A percentile compares a stretch with the other conserved stretches of the same genome.
Evolutionary conservation across 2,329 filamentous ascomycete genomes (phyloP).

Genomic region (Colletotrichum falcatum): DNA sequence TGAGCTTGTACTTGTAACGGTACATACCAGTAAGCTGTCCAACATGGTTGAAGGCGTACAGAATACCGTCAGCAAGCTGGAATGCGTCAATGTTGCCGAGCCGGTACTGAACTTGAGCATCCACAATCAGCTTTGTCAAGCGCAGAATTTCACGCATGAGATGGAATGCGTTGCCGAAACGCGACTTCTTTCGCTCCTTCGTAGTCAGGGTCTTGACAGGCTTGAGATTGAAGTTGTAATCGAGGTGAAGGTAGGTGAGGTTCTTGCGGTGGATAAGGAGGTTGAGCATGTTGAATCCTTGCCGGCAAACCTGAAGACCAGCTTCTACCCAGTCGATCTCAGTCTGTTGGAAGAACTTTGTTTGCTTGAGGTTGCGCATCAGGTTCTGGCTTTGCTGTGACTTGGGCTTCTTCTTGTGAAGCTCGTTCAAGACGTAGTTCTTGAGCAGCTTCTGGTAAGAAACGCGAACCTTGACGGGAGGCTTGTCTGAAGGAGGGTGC

Average conservation of each 20-base stretch:
- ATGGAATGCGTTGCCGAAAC: constrained; percentile 99
- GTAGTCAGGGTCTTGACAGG: constrained; percentile 98
- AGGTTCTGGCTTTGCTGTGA: constrained; percentile 95
- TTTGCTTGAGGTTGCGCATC: constrained; percentile 89
- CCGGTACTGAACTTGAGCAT: constrained; percentile 97
- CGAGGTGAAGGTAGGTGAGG: constrained; percentile 95
- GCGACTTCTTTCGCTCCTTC: constrained; percentile 99
- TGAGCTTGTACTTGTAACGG: constrained; percentile 99
- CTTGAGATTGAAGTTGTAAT: constrained; percentile 99
- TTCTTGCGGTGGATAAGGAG: constrained; percentile 98
- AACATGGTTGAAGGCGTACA: constrained; percentile 99
- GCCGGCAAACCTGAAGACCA: constrained; percentile 95
- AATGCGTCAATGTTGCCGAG: constrained; percentile 99
- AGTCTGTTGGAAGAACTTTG: constrained; percentile 99
- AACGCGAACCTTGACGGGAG: constrained; percentile 96
- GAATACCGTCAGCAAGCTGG: constrained; percentile 95
- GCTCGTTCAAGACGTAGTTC: constrained; percentile 93
- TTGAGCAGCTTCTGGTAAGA: constrained; percentile 99
- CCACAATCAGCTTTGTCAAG: constrained; percentile 96
- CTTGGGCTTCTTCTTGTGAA: constrained; percentile 96
- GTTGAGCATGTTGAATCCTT: constrained; percentile 99
- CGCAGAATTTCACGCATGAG: constrained; percentile 98
- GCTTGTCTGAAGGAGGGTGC: constrained; percentile 85
- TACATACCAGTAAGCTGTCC: constrained; percentile 99
- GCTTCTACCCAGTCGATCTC: constrained; percentile 99